Evolutionary conservation across 768 basidiomycete species (phyloP).

Genomic region (Fibroporia radiculosa): DNA sequence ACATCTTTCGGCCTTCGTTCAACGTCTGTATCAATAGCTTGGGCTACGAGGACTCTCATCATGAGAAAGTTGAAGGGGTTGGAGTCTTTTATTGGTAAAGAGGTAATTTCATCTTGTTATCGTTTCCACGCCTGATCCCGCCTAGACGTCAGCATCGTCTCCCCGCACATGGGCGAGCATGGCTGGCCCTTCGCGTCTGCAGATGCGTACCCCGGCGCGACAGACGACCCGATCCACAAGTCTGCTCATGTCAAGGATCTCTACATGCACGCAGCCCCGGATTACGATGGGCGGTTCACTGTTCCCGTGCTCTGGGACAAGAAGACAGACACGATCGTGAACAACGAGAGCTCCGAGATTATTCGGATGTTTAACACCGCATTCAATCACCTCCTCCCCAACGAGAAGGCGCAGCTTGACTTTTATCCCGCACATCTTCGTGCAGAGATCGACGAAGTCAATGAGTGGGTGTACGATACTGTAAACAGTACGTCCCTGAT

Average conservation of each 20-base stretch:
- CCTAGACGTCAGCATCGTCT: slow-evolving; percentile 72
- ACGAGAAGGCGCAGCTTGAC: slow-evolving; percentile 58
- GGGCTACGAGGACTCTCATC: slow-evolving; percentile 91
- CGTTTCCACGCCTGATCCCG: background rate
- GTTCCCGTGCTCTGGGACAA: slow-evolving; percentile 94
- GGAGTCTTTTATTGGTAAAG: slow-evolving; percentile 73
- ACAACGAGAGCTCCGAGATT: slow-evolving; percentile 94
- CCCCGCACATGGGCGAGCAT: slow-evolving; percentile 73
- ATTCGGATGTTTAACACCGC: slow-evolving; percentile 87
- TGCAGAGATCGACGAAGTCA: slow-evolving; percentile 74
- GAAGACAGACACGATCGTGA: slow-evolving; percentile 80
- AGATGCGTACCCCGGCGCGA: slow-evolving; percentile 63
- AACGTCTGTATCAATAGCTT: slow-evolving; percentile 41
- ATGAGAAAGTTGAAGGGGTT: slow-evolving; percentile 88
- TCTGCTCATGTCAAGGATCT: slow-evolving; percentile 74
- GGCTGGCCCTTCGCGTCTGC: slow-evolving; percentile 85
- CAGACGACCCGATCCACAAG: slow-evolving; percentile 66
- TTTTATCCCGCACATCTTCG: slow-evolving; percentile 72
- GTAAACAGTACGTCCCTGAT: slow-evolving; percentile 62
- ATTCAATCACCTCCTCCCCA: slow-evolving; percentile 67
- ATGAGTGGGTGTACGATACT: slow-evolving; percentile 79
- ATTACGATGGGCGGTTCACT: slow-evolving; percentile 78
- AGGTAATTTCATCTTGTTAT: background rate
- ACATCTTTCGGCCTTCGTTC: too few relatives aligned
- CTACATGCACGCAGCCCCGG: slow-evolving; percentile 68